Conservation (phyloP, 345 rosid species). For the Clausena lansium region DNA sequence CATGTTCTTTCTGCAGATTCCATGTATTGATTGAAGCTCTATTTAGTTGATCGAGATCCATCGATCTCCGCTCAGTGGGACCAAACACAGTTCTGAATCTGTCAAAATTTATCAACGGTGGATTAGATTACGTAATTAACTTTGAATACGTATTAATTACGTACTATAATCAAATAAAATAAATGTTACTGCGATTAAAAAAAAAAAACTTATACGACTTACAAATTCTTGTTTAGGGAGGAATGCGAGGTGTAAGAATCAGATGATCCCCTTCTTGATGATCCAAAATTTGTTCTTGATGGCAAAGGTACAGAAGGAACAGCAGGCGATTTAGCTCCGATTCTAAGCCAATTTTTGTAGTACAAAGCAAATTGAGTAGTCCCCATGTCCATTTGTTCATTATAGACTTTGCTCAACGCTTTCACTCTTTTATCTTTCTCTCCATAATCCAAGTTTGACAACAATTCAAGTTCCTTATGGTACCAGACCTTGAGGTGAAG, state of each 20-base stretch:
- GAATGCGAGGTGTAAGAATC: slow-evolving; percentile 45
- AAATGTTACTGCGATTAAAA: not conserved
- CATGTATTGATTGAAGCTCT: slow-evolving; percentile 25
- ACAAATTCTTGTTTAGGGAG: slow-evolving; percentile 42
- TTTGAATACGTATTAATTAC: not conserved
- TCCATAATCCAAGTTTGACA: slow-evolving; percentile 21
- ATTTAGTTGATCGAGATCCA: slow-evolving; percentile 20
- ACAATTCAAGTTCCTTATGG: slow-evolving; percentile 40
- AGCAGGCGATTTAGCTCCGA: slow-evolving; percentile 46
- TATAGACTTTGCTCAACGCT: slow-evolving; percentile 38
- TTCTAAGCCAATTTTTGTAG: slow-evolving; percentile 54
- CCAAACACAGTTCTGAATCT: slow-evolving; percentile 57
- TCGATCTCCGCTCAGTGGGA: slow-evolving; percentile 24
- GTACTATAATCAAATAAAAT: not conserved
- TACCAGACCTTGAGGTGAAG: slow-evolving; percentile 69
- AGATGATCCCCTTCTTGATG: slow-evolving; percentile 44
- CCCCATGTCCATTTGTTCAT: slow-evolving; percentile 48
- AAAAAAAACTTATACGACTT: slow-evolving; percentile 16
- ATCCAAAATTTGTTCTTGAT: slow-evolving; percentile 24
- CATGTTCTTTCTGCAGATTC: slow-evolving; percentile 20
- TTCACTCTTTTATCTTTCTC: slow-evolving; percentile 37
- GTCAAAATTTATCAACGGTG: not conserved
- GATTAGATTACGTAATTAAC: not conserved
- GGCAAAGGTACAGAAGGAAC: slow-evolving; percentile 55
- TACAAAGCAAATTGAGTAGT: slow-evolving; percentile 52